Evolutionary conservation across 2,329 filamentous ascomycete species (phyloP), one percentile per base, ranked within the genome.

Genomic region (Pyrenophora teres): DNA sequence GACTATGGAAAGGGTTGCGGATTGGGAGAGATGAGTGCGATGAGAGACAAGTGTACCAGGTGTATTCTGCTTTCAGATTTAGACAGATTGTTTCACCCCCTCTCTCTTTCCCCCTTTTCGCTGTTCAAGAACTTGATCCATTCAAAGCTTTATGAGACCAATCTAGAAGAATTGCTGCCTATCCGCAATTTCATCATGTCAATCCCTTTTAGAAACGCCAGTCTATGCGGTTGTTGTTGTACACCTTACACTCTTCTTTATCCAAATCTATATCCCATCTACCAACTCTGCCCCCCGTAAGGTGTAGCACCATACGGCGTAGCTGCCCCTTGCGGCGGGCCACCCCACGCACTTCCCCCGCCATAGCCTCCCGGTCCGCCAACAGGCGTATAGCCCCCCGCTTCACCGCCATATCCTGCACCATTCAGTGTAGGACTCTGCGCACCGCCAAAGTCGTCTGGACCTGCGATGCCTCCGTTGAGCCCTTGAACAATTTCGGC

Each of bases 401-500:
- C 46, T 52, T 85, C 82, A 77, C 84, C 86, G 77, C 84, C 86
- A 21, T 79, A 80, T 46, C 83, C 76, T 10, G 59, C 73, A 30
- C 70, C 73, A 37, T 75, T 75, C 49, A 73, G 54, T 56, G 87
- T 85, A 9, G 87, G 87, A 67, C 86, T 89, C 56, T 85, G 81
- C 2, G 85, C 85, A 1, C 85, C 87, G 62, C 84, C 83, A 59
- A 84, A 84, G 52, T 82, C 81, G 42, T 64, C 78, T 72, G 52
- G 77, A 57, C 81, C 74, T 37, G 74, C 80, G 52, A 84, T 84
- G 44, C 80, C 59, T 55, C 84, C 83, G 46, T 82, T 80, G 60
- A 88, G 75, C 27, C 84, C 83, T 53, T 84, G 80, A 54, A 96
- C 87, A 33, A 97, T 83, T 3, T 81, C 82, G 2, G 92, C 94